These are phyloP conservation scores for Acer negundo DNA, from an alignment of 345 rosid genomes.

Conservation along the genomic window DNA sequence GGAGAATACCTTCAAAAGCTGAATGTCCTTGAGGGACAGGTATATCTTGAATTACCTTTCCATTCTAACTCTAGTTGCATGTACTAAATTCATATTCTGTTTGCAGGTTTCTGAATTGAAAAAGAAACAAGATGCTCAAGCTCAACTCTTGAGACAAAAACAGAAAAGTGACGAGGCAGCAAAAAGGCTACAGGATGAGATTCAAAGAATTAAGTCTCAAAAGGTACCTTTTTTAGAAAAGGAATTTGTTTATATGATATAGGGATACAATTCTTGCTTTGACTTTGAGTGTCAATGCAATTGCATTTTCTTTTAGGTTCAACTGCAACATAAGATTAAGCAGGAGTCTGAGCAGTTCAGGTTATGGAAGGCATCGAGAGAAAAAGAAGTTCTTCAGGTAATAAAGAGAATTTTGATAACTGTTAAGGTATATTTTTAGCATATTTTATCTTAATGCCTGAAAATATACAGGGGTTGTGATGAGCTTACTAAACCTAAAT, in stretches of 20 bases:
- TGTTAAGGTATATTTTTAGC: background rate
- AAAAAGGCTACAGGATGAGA: conserved; percentile 80
- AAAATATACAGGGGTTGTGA: background rate
- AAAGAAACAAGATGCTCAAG: conserved; percentile 97
- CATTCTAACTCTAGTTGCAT: conserved; percentile 8
- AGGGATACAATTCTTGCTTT: background rate
- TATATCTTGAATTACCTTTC: conserved; percentile 28
- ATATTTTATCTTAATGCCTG: background rate
- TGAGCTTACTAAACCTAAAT: background rate
- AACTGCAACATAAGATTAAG: conserved; percentile 87
- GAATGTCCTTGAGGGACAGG: conserved; percentile 88
- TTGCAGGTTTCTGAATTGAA: conserved; percentile 79
- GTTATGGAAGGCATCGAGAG: conserved; percentile 87
- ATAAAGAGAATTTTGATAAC: background rate
- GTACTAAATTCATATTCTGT: conserved; percentile 9
- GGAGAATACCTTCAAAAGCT: conserved; percentile 88
- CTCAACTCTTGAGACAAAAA: conserved; percentile 90
- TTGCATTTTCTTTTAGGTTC: conserved; percentile 54
- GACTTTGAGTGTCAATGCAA: conserved; percentile 10
- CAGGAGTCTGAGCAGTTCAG: conserved; percentile 93
- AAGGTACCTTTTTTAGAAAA: conserved; percentile 47
- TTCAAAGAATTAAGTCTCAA: conserved; percentile 83
- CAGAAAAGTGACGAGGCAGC: conserved; percentile 96
- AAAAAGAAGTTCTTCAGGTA: conserved; percentile 99
- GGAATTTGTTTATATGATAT: background rate